Conservation (phyloP, 1,139 yeast genomes). For the Debaryomyces psychrophilus region DNA sequence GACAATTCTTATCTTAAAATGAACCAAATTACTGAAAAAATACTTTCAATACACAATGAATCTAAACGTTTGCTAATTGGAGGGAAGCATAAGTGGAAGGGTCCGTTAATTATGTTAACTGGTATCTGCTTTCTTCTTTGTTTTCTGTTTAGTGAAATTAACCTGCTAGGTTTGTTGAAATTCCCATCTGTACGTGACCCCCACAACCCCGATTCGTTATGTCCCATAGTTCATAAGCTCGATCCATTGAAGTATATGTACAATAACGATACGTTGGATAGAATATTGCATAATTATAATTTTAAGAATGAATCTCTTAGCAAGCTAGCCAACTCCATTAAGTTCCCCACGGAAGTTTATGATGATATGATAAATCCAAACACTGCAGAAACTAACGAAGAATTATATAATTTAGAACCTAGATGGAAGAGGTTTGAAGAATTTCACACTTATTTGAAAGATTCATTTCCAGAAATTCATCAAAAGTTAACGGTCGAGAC, state of each 20-base stretch:
- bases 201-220: conserved; percentile 30
- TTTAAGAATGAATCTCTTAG: conserved; percentile 44
- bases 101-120: neutral
- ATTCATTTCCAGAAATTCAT: conserved; percentile 37
- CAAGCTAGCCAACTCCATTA: conserved; percentile 57
- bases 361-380: conserved; percentile 48
- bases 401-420: conserved; percentile 31
- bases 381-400: conserved; percentile 25
- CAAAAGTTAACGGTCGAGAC: conserved; percentile 33
- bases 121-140: neutral
- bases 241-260: conserved; percentile 30
- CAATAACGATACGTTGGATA: conserved; percentile 26
- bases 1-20: neutral
- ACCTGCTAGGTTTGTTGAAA: neutral
- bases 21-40: neutral
- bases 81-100: neutral
- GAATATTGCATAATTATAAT: conserved; percentile 37
- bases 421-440: conserved; percentile 34
- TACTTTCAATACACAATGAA: neutral
- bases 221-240: conserved; percentile 38
- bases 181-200: neutral
- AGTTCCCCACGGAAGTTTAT: conserved; percentile 62
- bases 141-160: neutral
- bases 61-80: neutral
- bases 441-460: conserved; percentile 33